Percentiles rank a stretch among this genome's conserved stretches.
These are phyloP conservation scores for Symbiodinium pilosum DNA, from an alignment of 73 alveolate genomes.

Conservation along the genomic window DNA sequence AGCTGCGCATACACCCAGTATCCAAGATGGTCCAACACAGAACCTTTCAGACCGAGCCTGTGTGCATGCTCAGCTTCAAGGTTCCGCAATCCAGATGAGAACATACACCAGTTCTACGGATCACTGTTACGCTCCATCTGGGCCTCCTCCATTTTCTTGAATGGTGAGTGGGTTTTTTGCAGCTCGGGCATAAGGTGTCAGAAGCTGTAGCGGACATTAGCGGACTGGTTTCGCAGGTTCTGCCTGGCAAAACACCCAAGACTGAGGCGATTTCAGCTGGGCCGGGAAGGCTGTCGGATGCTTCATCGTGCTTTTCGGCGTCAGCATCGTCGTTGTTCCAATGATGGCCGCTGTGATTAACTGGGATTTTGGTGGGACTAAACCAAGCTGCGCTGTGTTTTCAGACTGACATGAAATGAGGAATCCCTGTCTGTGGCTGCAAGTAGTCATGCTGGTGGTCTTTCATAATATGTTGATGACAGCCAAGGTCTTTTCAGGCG, in stretches of 20 bases:
- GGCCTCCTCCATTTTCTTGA: slow-evolving; percentile 54
- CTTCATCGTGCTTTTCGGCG: slow-evolving; percentile 63
- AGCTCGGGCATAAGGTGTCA: background rate
- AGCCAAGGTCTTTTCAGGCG: slow-evolving; percentile 39
- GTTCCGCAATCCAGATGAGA: background rate
- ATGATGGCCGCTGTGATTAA: slow-evolving; percentile 7
- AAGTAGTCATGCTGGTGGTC: background rate
- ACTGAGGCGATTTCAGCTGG: slow-evolving; percentile 66
- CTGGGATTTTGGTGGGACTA: background rate
- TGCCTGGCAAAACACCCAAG: background rate
- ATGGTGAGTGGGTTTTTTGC: slow-evolving; percentile 92
- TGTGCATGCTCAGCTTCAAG: background rate
- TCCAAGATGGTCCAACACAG: background rate
- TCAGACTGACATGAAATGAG: background rate
- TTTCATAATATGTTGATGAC: too few relatives aligned
- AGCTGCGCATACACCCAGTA: background rate
- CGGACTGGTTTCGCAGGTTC: background rate
- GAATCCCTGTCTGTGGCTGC: background rate
- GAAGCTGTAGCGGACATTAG: too few relatives aligned
- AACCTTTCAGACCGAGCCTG: background rate
- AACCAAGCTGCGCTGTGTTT: too few relatives aligned
- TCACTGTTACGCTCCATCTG: slow-evolving; percentile 41
- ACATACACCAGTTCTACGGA: background rate
- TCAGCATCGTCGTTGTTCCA: slow-evolving; percentile 93
- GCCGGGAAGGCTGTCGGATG: slow-evolving; percentile 85